Percentiles rank a stretch among this genome's conserved stretches.
phyloP scores from a whole-genome alignment of 192 early-diverging fungal species.

The Entomortierella lignicola region DNA sequence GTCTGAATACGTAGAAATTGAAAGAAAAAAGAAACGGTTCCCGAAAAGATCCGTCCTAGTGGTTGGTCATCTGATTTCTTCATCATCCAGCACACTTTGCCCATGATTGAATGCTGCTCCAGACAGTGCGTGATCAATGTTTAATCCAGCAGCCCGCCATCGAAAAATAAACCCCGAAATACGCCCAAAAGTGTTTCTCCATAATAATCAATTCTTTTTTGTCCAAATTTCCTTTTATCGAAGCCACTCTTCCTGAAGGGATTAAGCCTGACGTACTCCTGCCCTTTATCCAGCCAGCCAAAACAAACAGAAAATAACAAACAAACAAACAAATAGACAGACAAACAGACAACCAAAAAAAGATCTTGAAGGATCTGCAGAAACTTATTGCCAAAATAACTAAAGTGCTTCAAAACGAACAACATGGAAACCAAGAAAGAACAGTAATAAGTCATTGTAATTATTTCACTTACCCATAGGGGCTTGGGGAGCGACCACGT shows the following conservation, averaged over 20 bases:
- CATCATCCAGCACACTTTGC: constrained; percentile 15
- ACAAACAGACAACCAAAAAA: too few relatives aligned
- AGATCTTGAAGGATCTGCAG: neutral
- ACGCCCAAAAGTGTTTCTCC: constrained; percentile 1
- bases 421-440: neutral
- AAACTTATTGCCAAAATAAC: neutral
- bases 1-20: constrained; percentile 25
- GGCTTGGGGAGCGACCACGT: constrained; percentile 55
- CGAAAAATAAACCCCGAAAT: neutral
- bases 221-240: neutral
- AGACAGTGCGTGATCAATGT: neutral
- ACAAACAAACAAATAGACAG: neutral
- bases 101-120: constrained; percentile 9
- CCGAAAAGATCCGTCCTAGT: constrained; percentile 50
- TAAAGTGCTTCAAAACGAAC: neutral
- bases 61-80: constrained; percentile 52
- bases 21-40: constrained; percentile 43
- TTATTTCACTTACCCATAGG: constrained; percentile 47
- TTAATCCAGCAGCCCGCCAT: neutral
- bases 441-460: neutral
- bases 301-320: too few relatives aligned
- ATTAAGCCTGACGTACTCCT: neutral
- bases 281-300: constrained; percentile 5
- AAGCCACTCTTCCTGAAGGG: neutral
- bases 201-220: neutral